Percentiles rank a stretch among this genome's conserved stretches.
phyloP scores from a whole-genome alignment of 805 yeast species.

The Candida germanica region DNA sequence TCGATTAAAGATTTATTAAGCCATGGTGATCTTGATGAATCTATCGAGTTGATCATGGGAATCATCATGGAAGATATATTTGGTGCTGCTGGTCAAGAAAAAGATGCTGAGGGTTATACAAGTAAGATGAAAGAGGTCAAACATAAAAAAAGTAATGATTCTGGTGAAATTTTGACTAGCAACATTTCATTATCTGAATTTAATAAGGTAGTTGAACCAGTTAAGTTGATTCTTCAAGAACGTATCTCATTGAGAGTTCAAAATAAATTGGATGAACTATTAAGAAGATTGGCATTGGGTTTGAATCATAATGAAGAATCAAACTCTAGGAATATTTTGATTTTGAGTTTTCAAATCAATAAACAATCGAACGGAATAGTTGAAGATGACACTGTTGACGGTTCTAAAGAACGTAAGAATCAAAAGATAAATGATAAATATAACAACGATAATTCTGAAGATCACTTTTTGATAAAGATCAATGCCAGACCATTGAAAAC shows the following conservation, averaged over 20 bases:
- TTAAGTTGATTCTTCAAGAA: constrained; percentile 59
- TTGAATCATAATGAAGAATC: constrained; percentile 65
- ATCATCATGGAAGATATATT: constrained; percentile 89
- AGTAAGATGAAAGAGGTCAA: constrained; percentile 88
- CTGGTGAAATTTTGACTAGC: constrained; percentile 73
- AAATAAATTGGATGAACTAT: constrained; percentile 71
- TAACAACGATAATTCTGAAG: constrained; percentile 18
- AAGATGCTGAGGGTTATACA: constrained; percentile 88
- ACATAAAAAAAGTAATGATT: constrained; percentile 81
- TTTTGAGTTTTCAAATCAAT: constrained; percentile 72
- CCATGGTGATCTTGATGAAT: constrained; percentile 75
- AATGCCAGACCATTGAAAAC: constrained; percentile 56
- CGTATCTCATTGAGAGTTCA: constrained; percentile 66
- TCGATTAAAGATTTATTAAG: constrained; percentile 44
- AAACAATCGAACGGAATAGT: constrained; percentile 41
- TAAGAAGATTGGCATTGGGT: constrained; percentile 78
- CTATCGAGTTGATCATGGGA: constrained; percentile 57
- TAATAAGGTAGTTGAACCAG: constrained; percentile 59
- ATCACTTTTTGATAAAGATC: constrained; percentile 73
- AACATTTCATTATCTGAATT: constrained; percentile 60
- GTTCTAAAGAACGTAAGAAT: not conserved
- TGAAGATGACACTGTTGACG: constrained; percentile 4
- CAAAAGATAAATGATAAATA: constrained; percentile 8
- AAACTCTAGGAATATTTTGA: constrained; percentile 54
- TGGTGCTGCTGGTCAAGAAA: constrained; percentile 90